phyloP scores from a whole-genome alignment of 176 grass and related monocot genomes.

The Carex kokanica region DNA sequence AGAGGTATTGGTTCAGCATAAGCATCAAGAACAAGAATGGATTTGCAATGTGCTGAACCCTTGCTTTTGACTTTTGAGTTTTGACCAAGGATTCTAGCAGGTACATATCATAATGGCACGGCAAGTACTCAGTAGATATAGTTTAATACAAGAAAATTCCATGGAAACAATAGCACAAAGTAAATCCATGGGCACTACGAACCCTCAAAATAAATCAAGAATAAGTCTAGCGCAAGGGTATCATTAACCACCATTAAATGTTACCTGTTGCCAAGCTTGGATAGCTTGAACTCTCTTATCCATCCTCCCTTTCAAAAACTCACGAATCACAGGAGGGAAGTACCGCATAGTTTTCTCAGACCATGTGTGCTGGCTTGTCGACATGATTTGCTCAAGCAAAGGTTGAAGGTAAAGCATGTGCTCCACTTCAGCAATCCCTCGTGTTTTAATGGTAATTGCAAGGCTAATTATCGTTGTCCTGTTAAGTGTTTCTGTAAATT shows the following conservation, averaged over 20 bases:
- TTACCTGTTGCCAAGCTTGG: conserved; percentile 89
- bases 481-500: conserved; percentile 98
- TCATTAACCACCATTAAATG: neutral
- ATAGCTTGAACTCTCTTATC: conserved; percentile 95
- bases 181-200: neutral
- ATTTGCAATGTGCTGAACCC: neutral
- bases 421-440: conserved; percentile 95
- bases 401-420: conserved; percentile 93
- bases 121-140: neutral
- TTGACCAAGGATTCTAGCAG: conserved; percentile 11
- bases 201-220: neutral
- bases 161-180: neutral
- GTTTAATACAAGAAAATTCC: neutral
- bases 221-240: neutral
- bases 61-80: neutral
- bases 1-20: neutral
- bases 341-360: conserved; percentile 83
- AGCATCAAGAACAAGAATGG: neutral
- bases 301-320: conserved; percentile 60
- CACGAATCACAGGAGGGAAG: conserved; percentile 83
- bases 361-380: conserved; percentile 94
- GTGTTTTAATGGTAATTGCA: conserved; percentile 96
- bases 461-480: conserved; percentile 99
- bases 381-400: conserved; percentile 97
- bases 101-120: neutral